Percentiles rank a stretch among this genome's conserved stretches.
Conservation (phyloP, 371 early-diverging fungal species). For the Mucor piriformis region DNA sequence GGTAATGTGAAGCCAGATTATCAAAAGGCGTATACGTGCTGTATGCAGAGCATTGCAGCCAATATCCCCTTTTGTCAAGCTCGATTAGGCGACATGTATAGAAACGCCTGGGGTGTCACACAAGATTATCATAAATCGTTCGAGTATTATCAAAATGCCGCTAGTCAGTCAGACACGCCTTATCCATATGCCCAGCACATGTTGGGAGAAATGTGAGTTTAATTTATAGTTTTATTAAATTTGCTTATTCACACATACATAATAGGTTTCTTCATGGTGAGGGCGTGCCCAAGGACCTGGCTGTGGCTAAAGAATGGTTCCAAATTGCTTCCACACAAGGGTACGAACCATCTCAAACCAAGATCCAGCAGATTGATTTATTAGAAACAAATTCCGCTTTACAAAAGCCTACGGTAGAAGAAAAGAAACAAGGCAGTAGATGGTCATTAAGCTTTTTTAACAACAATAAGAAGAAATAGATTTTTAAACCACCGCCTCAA, state of each 20-base stretch:
- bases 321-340: conserved; percentile 51
- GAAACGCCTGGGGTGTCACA: conserved; percentile 40
- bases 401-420: conserved; percentile 14
- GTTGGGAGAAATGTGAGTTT: conserved; percentile 53
- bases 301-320: conserved; percentile 51
- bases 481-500: not conserved
- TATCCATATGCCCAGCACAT: conserved; percentile 50
- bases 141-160: conserved; percentile 47
- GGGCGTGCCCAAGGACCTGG: conserved; percentile 48
- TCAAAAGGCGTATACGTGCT: conserved; percentile 33
- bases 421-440: conserved; percentile 36
- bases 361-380: conserved; percentile 29
- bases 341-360: conserved; percentile 42
- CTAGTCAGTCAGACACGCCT: conserved; percentile 44
- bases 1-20: conserved; percentile 35
- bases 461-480: conserved; percentile 17
- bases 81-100: conserved; percentile 47
- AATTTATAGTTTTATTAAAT: not conserved
- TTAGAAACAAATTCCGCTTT: conserved; percentile 12
- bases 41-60: conserved; percentile 21
- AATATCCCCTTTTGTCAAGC: conserved; percentile 46
- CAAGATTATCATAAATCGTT: conserved; percentile 47
- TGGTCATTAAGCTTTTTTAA: conserved; percentile 44
- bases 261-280: conserved; percentile 50
- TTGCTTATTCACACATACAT: not conserved